Evolutionary conservation across 805 yeast genomes (phyloP), one percentile per base, ranked within the genome.

Genomic region (Kodamaea nitidulidarum): DNA sequence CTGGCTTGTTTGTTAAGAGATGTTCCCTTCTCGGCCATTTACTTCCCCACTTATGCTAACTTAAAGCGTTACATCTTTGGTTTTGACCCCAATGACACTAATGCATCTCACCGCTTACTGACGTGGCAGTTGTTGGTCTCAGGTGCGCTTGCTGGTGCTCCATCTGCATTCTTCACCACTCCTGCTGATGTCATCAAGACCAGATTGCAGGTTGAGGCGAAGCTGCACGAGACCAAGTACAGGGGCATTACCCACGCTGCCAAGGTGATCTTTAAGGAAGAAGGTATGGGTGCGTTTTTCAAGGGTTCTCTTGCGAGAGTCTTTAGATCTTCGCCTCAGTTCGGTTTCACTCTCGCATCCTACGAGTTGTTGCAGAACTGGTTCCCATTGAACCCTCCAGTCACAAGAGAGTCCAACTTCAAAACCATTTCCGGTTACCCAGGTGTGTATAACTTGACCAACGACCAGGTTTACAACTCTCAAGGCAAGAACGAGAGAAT

Each of bases 121-220:
- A 78, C 95, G 20, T 81, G 91, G 84, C 95, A 91, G 63, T 70
- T 93, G 48, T 75, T 91, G 44, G 60, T 78, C 4, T 78, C 95
- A 44, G 98, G 98, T 62, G 97, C 95, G 8, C 59, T 90, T 47
- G 98, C 98, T 10, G 98, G 98, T 58, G 88, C 95, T 70, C 98
- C 98, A 7, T 95, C 98, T 21, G 98, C 98, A 8, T 91, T 84
- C 61, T 69, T 90, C 49, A 91, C 98, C 2, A 91, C 98, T 0
- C 98, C 98, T 2, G 88, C 88, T 55, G 98, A 91, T 70, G 98
- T 91, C 35, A 85, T 93, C 53, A 91, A 91, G 68, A 91, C 98
- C 3, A 81, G 98, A 63, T 70, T 91, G 47, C 98, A 91, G 67
- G 81, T 88, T 44, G 95, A 81, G 58, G 73, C 87, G 4, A 79